phyloP scores from a whole-genome alignment of 768 basidiomycete species.

The Pleurotus djamor region DNA sequence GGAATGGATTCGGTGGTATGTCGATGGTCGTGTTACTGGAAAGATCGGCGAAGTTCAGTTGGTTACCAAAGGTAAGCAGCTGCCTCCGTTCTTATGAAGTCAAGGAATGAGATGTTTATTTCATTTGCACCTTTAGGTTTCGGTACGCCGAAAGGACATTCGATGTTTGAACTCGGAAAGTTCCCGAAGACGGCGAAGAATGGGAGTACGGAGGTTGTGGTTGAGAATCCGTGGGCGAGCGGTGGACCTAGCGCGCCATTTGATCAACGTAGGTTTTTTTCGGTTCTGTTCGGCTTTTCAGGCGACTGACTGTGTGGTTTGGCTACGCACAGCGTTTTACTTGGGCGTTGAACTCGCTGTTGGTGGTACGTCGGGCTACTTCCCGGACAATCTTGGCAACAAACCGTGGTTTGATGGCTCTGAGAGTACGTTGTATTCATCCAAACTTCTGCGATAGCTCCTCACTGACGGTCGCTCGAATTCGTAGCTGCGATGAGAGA shows the following conservation, averaged over 20 bases:
- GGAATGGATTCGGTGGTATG: constrained; percentile 68
- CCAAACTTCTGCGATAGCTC: not conserved
- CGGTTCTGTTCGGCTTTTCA: constrained; percentile 1
- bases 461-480: not conserved
- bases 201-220: constrained; percentile 45
- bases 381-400: constrained; percentile 72
- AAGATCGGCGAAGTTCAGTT: constrained; percentile 60
- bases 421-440: constrained; percentile 31
- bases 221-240: constrained; percentile 65
- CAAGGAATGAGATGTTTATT: constrained; percentile 41
- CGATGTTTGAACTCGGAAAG: constrained; percentile 27
- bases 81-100: constrained; percentile 55
- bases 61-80: constrained; percentile 32
- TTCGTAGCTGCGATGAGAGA: constrained; percentile 62
- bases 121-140: constrained; percentile 52
- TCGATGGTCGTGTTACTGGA: constrained; percentile 62
- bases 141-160: not conserved
- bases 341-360: constrained; percentile 72
- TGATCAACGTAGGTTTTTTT: constrained; percentile 58
- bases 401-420: constrained; percentile 80
- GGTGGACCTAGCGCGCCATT: constrained; percentile 70
- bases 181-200: constrained; percentile 67
- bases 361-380: constrained; percentile 88
- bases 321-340: constrained; percentile 61
- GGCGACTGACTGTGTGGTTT: constrained; percentile 11